A percentile compares a stretch with the other conserved stretches of the same genome.
These are phyloP conservation scores for Starmera pachycereana DNA, from an alignment of 805 yeast genomes.

Conservation along the genomic window DNA sequence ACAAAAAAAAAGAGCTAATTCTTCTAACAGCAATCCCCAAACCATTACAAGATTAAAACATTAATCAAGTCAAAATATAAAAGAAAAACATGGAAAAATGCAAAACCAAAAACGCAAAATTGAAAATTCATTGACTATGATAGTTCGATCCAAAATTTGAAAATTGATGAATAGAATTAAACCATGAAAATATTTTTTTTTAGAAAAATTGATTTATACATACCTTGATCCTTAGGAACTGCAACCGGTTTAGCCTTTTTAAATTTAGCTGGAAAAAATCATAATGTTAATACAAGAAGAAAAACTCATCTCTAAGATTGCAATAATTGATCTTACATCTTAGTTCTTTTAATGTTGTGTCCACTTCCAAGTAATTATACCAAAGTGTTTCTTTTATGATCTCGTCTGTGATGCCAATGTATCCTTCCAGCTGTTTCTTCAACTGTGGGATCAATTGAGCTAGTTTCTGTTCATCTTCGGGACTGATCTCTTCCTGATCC, in stretches of 20 bases:
- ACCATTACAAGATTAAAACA: not conserved
- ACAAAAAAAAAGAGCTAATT: conserved; percentile 1
- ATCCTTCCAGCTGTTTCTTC: conserved; percentile 26
- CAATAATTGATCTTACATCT: no score
- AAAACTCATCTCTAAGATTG: no score
- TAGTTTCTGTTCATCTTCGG: conserved; percentile 30
- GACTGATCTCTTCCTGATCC: conserved; percentile 19
- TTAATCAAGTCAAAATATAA: not conserved
- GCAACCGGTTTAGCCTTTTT: conserved; percentile 8
- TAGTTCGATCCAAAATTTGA: conserved; percentile 4
- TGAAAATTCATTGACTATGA: conserved; percentile 1
- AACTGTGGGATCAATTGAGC: conserved; percentile 33
- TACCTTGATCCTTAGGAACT: conserved; percentile 30
- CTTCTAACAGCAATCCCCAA: no score
- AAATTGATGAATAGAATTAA: not conserved
- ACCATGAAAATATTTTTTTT: no score
- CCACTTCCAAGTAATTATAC: conserved; percentile 46
- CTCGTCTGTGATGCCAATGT: conserved; percentile 32
- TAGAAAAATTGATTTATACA: conserved; percentile 23
- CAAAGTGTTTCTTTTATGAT: conserved; percentile 50
- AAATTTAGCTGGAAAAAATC: conserved; percentile 8
- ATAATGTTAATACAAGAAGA: no score
- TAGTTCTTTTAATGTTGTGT: conserved; percentile 37
- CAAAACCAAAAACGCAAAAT: conserved; percentile 1
- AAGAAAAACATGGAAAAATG: no score